Evolutionary conservation across 495 filamentous ascomycete species (phyloP).

Genomic region (Thermothielavioides terrestris): DNA sequence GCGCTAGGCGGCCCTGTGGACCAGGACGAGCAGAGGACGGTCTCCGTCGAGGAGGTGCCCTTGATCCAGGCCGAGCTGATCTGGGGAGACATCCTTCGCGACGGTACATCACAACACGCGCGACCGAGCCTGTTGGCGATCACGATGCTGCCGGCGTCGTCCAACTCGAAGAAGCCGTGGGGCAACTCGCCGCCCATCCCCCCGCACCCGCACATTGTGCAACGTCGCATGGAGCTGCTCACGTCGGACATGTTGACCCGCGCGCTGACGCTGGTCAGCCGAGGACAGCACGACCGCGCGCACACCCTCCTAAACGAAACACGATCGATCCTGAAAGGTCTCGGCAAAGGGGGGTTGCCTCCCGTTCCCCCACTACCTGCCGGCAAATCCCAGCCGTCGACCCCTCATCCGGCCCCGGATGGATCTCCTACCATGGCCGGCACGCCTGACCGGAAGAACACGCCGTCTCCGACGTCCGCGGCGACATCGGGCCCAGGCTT

Average conservation of each 20-base stretch:
- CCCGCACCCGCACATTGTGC: constrained; percentile 90
- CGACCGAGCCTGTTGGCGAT: constrained; percentile 92
- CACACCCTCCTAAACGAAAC: constrained; percentile 89
- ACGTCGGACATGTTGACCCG: constrained; percentile 97
- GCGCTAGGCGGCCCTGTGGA: constrained; percentile 88
- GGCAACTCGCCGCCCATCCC: constrained; percentile 78
- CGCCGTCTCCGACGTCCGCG: constrained; percentile 43
- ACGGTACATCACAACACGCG: constrained; percentile 79
- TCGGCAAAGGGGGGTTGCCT: constrained; percentile 90
- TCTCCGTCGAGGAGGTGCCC: constrained; percentile 91
- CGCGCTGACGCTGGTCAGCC: constrained; percentile 81
- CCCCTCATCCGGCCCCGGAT: constrained; percentile 39
- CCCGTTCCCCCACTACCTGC: constrained; percentile 50
- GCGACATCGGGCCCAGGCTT: constrained; percentile 28
- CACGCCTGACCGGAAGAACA: constrained; percentile 42
- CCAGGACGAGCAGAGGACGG: constrained; percentile 70
- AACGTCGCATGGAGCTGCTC: constrained; percentile 93
- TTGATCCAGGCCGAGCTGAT: constrained; percentile 91
- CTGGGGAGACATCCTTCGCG: constrained; percentile 90
- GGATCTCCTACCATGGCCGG: constrained; percentile 33
- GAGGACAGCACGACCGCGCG: constrained; percentile 87
- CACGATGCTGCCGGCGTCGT: constrained; percentile 82
- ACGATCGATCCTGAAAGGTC: constrained; percentile 86
- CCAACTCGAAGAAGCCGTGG: constrained; percentile 52
- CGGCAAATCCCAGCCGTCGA: constrained; percentile 40